A percentile compares a stretch with the other conserved stretches of the same genome.
Conservation (phyloP, 2,329 filamentous ascomycete genomes). For the Penicillium sp. region DNA sequence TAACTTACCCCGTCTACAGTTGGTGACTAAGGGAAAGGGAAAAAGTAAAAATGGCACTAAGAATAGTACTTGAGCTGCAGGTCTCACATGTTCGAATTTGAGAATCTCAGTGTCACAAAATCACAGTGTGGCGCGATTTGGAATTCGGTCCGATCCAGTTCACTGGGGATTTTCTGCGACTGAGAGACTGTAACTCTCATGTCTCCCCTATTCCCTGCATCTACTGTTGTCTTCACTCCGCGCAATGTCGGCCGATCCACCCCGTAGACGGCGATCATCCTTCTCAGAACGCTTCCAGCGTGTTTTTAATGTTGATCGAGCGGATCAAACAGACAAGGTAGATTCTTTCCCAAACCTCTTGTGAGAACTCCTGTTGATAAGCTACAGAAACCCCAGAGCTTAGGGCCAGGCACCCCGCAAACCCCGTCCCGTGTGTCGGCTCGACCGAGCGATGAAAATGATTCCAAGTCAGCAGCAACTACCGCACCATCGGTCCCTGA, state of each 20-base stretch:
- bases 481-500: conserved; percentile 7
- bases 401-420: background rate
- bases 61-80: conserved; percentile 19
- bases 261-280: conserved; percentile 24
- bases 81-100: conserved; percentile 15
- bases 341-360: background rate
- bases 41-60: conserved; percentile 5
- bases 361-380: background rate
- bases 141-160: conserved; percentile 8
- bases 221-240: background rate
- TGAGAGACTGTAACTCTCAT: background rate
- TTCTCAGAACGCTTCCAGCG: conserved; percentile 24
- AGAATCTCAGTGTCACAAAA: background rate
- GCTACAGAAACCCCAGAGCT: background rate
- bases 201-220: background rate
- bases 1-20: no score
- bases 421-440: background rate
- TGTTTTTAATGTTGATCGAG: conserved; percentile 17
- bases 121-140: conserved; percentile 12
- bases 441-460: background rate
- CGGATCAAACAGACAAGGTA: conserved; percentile 21
- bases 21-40: background rate
- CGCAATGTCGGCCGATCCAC: conserved; percentile 17
- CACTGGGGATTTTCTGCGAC: background rate
- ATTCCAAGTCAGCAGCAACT: conserved; percentile 2